phyloP scores from a whole-genome alignment of 2,329 filamentous ascomycete species.

The Colletotrichum karsti region DNA sequence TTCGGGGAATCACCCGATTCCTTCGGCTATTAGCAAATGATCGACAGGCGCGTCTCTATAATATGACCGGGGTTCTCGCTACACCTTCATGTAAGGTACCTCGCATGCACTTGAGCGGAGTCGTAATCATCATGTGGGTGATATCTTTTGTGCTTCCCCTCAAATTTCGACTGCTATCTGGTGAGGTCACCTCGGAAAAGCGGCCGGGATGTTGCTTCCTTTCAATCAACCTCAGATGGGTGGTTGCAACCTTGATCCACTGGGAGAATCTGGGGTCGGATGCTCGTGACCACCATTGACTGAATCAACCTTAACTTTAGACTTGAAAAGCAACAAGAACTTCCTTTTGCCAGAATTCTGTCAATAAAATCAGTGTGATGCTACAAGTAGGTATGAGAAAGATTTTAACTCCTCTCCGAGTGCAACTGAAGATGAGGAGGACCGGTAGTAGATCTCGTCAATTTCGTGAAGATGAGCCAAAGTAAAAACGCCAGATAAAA shows the following conservation, averaged over 20 bases:
- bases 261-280: background rate
- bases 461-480: background rate
- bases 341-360: too few species aligned
- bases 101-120: constrained; percentile 1
- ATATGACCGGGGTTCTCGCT: background rate
- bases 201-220: background rate
- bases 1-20: background rate
- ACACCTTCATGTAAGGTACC: background rate
- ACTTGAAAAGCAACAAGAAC: too few species aligned
- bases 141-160: background rate
- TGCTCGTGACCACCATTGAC: too few species aligned
- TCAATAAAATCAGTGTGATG: too few species aligned
- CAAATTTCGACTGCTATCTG: background rate
- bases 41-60: background rate
- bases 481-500: background rate
- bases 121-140: background rate
- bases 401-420: too few species aligned
- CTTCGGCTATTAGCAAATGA: constrained; percentile 1
- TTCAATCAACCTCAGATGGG: background rate
- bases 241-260: background rate
- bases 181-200: background rate
- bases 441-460: too few species aligned
- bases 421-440: too few species aligned
- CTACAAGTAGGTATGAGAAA: too few species aligned
- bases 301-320: too few species aligned